Conservation (phyloP, 2,329 filamentous ascomycete genomes). For the Trichoderma citrinoviride region DNA sequence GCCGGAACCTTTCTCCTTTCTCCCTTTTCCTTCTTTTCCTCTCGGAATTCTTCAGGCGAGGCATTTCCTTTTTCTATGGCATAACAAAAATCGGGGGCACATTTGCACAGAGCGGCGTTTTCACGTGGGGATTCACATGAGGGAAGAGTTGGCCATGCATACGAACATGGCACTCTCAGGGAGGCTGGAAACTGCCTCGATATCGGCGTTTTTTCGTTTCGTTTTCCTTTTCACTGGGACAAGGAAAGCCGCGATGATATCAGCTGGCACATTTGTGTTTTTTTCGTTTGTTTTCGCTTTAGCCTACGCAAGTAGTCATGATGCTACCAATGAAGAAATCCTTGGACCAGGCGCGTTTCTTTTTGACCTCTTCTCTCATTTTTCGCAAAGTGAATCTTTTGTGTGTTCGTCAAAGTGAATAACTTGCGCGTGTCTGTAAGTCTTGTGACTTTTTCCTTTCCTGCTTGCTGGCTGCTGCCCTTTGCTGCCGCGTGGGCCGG, state of each 20-base stretch:
- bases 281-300: not conserved
- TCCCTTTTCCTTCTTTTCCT: slow-evolving; percentile 1
- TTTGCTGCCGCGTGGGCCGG: not conserved
- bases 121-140: slow-evolving; percentile 16
- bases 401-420: not conserved
- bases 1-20: slow-evolving; percentile 1
- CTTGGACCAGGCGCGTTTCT: not conserved
- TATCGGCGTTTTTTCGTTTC: slow-evolving; percentile 9
- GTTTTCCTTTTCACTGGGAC: slow-evolving; percentile 1
- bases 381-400: not conserved
- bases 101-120: slow-evolving; percentile 16
- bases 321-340: slow-evolving; percentile 17
- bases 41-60: slow-evolving; percentile 16
- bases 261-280: slow-evolving; percentile 5
- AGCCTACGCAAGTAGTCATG: slow-evolving; percentile 19
- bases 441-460: not conserved
- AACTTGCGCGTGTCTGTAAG: not conserved
- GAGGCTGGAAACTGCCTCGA: slow-evolving; percentile 7
- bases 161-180: slow-evolving; percentile 13
- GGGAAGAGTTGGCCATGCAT: slow-evolving; percentile 11
- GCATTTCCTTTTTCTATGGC: not conserved
- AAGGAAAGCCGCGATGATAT: slow-evolving; percentile 9
- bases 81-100: slow-evolving; percentile 14
- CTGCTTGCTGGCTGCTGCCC: not conserved
- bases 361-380: not conserved